These are phyloP conservation scores for Aspergillus japonicus DNA, from an alignment of 2,329 filamentous ascomycete genomes.

Conservation along the genomic window DNA sequence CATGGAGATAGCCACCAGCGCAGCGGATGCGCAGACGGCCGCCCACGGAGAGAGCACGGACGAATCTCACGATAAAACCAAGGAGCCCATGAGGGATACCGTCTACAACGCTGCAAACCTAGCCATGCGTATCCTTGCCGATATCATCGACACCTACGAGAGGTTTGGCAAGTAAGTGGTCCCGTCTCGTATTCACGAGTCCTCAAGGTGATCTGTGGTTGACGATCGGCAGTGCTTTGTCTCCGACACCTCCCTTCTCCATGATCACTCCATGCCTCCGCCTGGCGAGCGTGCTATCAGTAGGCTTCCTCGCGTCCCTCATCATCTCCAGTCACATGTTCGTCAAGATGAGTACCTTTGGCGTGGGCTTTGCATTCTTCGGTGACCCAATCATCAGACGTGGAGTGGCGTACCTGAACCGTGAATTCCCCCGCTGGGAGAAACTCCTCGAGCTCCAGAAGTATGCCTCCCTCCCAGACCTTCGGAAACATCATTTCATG, in stretches of 20 bases:
- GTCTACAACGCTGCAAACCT: slow-evolving; percentile 76
- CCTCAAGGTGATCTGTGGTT: background rate
- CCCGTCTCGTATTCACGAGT: background rate
- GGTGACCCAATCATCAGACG: slow-evolving; percentile 70
- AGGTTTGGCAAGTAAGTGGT: slow-evolving; percentile 57
- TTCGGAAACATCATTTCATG: background rate
- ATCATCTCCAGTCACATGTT: slow-evolving; percentile 60
- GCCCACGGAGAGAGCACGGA: slow-evolving; percentile 52
- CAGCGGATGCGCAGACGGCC: slow-evolving; percentile 55
- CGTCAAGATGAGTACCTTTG: slow-evolving; percentile 65
- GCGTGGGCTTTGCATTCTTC: slow-evolving; percentile 74
- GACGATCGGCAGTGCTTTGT: slow-evolving; percentile 51
- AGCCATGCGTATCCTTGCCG: slow-evolving; percentile 64
- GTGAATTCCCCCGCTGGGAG: slow-evolving; percentile 67
- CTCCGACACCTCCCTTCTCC: slow-evolving; percentile 64
- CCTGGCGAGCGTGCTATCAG: slow-evolving; percentile 54
- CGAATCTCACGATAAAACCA: slow-evolving; percentile 68
- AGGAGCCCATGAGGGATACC: slow-evolving; percentile 71
- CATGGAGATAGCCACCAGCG: slow-evolving; percentile 54
- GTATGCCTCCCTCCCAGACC: slow-evolving; percentile 15
- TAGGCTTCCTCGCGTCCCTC: slow-evolving; percentile 54
- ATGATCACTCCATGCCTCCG: slow-evolving; percentile 53
- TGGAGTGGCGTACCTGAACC: slow-evolving; percentile 52
- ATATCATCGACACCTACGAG: slow-evolving; percentile 63
- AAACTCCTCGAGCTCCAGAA: slow-evolving; percentile 72